Evolutionary conservation across 2,329 filamentous ascomycete genomes (phyloP), one percentile per base, ranked within the genome.

Genomic region (Claviceps digitariae): DNA sequence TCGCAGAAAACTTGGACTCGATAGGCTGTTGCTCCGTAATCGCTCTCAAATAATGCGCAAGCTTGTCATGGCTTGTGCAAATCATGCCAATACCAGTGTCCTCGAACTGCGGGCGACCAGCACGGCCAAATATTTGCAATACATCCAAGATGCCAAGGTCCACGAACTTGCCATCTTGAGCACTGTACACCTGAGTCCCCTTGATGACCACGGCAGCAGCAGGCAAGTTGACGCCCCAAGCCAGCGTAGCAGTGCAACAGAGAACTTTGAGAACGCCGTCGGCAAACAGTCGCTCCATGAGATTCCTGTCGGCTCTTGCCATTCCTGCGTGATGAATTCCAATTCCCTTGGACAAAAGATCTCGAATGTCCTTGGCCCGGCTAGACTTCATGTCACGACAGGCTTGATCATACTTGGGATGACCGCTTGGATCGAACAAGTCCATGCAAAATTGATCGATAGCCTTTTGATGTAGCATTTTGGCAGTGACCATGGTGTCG

Each of bases 1-100:
- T 94, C 34, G 87, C 79, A 1, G 90, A 96, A 64, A 98, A 96
- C 55, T 84, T 86, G n/a, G 91, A 97, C 64, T 98, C 93, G 57
- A 98, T 98, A 0, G 94, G 93, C 58, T 95, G 85, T 65, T 98
- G 93, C 58, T 95, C 87, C 10, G 93, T 98, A 2, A 98, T 87
- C 2, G 93, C 90, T 43, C 85, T 85, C 47, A 97, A 74, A 65
- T 98, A 98, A 66, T 98, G 91, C 31, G 85, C 73, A 9, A 98
- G 74, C 65, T 90, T 95, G 67, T 96, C 90, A n/a, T 90, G 86
- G 0, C 89, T 95, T 0, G 94, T 98, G 63, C 90, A 94, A 59
- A 98, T 98, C 75, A 96, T 96, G 58, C 94, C 94, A 60, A 97
- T 95, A 74, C 93, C 93, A 38, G 86, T 93, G 63, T 97, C 93